These are phyloP conservation scores for Sarocladium brachiariae DNA, from an alignment of 2,329 filamentous ascomycete species.

Conservation along the genomic window DNA sequence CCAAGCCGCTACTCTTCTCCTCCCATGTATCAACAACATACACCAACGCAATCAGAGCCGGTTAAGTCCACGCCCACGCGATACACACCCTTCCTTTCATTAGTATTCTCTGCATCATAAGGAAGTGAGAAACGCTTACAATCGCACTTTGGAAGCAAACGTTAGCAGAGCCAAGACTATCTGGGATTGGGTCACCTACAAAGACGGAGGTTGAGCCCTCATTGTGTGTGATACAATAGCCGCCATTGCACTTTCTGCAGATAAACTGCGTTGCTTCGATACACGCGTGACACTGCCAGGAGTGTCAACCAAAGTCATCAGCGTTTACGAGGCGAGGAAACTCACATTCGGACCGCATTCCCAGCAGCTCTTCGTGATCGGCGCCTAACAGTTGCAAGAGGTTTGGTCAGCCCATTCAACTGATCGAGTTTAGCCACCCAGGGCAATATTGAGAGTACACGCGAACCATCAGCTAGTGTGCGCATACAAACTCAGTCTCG, in stretches of 20 bases:
- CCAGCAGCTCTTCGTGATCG: slow-evolving; percentile 68
- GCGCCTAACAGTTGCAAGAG: slow-evolving; percentile 30
- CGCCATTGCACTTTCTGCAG: slow-evolving; percentile 67
- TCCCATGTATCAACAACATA: too few relatives aligned
- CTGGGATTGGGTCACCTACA: slow-evolving; percentile 30
- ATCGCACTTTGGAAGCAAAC: slow-evolving; percentile 31
- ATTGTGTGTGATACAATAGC: slow-evolving; percentile 79
- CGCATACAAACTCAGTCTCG: background rate
- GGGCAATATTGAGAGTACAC: background rate
- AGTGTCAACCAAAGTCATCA: background rate
- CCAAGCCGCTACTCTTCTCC: too few relatives aligned
- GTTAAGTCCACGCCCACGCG: slow-evolving; percentile 26
- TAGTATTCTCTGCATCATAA: slow-evolving; percentile 11
- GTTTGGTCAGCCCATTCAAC: background rate
- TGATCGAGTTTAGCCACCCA: background rate
- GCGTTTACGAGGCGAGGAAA: slow-evolving; percentile 9
- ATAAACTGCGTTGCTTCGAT: slow-evolving; percentile 62
- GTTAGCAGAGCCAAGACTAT: background rate
- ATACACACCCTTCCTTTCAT: slow-evolving; percentile 24
- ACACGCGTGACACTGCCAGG: slow-evolving; percentile 63
- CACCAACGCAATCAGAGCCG: slow-evolving; percentile 16
- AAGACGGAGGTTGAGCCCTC: slow-evolving; percentile 66
- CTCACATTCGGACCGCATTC: slow-evolving; percentile 77
- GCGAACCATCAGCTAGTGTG: background rate
- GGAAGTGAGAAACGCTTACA: slow-evolving; percentile 27